Percentiles rank a stretch among this genome's conserved stretches.
phyloP scores from a whole-genome alignment of 2,329 filamentous ascomycete genomes.

The Fusarium sp. region DNA sequence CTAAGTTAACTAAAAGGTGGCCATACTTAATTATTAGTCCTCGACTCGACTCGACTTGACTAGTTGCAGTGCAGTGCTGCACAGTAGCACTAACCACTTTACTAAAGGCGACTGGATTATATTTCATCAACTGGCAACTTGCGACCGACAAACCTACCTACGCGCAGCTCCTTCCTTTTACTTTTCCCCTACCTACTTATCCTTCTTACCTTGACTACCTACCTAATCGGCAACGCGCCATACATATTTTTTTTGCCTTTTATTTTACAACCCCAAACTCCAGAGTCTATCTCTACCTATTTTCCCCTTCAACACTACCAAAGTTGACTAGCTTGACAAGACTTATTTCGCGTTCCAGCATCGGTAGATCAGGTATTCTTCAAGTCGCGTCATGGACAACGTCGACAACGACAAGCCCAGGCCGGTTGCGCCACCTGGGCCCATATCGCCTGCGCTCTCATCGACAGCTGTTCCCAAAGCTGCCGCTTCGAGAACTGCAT shows the following conservation, averaged over 20 bases:
- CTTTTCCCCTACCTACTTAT: slow-evolving; percentile 3
- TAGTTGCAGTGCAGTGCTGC: neutral
- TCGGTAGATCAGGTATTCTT: slow-evolving; percentile 14
- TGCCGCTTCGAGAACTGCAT: slow-evolving; percentile 32
- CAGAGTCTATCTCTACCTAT: neutral
- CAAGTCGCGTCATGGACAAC: slow-evolving; percentile 42
- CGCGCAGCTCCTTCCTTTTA: slow-evolving; percentile 25
- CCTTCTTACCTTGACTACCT: neutral
- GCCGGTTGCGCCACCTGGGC: slow-evolving; percentile 43
- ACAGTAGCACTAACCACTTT: neutral
- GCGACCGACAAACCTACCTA: slow-evolving; percentile 22
- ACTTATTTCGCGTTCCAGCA: slow-evolving; percentile 19
- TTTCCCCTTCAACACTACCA: neutral
- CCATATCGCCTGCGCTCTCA: slow-evolving; percentile 45
- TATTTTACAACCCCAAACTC: neutral
- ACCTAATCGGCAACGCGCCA: slow-evolving; percentile 19
- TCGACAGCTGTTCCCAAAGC: slow-evolving; percentile 35
- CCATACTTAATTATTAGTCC: neutral
- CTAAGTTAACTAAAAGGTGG: slow-evolving; percentile 4
- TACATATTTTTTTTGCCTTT: neutral
- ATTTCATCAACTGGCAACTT: slow-evolving; percentile 34
- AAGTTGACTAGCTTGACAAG: neutral
- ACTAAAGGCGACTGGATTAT: neutral
- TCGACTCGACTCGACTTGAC: neutral
- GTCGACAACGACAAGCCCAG: slow-evolving; percentile 42